Base-by-base conservation (phyloP, 148 eudicot species). In the Rhododendron vialii region DNA sequence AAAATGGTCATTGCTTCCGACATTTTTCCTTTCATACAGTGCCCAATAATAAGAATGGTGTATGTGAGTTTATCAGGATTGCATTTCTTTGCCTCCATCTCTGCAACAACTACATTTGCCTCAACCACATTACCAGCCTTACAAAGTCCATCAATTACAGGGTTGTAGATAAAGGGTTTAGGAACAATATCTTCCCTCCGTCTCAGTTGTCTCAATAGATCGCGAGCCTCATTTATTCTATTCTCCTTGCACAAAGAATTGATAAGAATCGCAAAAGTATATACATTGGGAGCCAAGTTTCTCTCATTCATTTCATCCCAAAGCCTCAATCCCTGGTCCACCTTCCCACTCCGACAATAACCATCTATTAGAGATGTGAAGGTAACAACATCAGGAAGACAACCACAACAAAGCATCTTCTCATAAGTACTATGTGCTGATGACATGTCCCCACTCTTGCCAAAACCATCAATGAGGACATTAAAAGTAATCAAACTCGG, bases 1-100 rank as follows among this genome's bases (percentile, higher is more conserved):
- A 92, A 97, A 59, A 95, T 89, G 80, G 75, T 51, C 55, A 97
- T 91, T 61, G 98, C 99, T 89, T 97, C 99, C 48, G 74, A 20
- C 95, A 93, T 93, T 88, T 94, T 91, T 57, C 99, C 99, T 89
- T 95, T 97, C 98, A 95, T 89, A 87, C 95, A 95, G 85, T 97
- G 98, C 63, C 99, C 99, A 80, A 97, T 89, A 84, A 97, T 95
- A 87, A 97, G 96, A 84, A 97, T 97, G 85, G 98, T 97, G 87
- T 90, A 97, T 10, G 99, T 97, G 88, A 92, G 81, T 86, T 94
- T 97, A 91, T 97, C 99, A 83, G 90, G 95, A 43, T 80, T 87
- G 89, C 98, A 94, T 38, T 89, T 89, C 84, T 89, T 94, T 80
- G 86, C 92, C 86, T 93, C 96, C 98, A 97, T 94, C 89, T 97